These are phyloP conservation scores for Dalbergia cultrata DNA, from an alignment of 306 rosid genomes.

Conservation along the genomic window DNA sequence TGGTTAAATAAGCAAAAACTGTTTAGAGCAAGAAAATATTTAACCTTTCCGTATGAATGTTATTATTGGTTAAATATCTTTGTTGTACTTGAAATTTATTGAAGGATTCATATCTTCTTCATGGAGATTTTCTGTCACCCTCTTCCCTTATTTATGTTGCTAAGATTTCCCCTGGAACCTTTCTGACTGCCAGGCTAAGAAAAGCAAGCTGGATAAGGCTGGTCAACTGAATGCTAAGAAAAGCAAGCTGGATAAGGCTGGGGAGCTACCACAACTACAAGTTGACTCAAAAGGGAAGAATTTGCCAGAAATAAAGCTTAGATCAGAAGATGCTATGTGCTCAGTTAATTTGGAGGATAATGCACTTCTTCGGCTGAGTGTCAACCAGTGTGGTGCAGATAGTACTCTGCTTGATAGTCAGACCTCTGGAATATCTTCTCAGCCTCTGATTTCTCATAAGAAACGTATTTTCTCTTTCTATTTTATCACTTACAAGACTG, in stretches of 20 bases:
- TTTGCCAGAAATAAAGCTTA: conserved; percentile 32
- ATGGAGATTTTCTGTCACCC: conserved; percentile 19
- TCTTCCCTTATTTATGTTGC: conserved; percentile 19
- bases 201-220: conserved; percentile 53
- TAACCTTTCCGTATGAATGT: neutral
- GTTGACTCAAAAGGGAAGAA: conserved; percentile 15
- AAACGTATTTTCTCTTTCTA: conserved; percentile 59
- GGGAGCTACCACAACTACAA: conserved; percentile 14
- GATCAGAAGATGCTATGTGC: conserved; percentile 53
- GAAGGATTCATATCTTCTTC: conserved; percentile 23
- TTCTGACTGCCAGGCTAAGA: conserved; percentile 63
- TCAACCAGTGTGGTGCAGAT: conserved; percentile 45
- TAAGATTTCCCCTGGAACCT: conserved; percentile 24
- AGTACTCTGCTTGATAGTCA: conserved; percentile 56
- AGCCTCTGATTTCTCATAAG: conserved; percentile 50
- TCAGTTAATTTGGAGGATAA: conserved; percentile 42
- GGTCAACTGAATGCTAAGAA: conserved; percentile 49
- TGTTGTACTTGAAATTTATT: conserved; percentile 16
- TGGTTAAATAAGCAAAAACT: conserved; percentile 4
- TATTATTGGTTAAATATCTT: conserved; percentile 2
- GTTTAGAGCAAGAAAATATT: neutral
- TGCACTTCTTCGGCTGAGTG: conserved; percentile 36
- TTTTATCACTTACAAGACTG: conserved; percentile 8
- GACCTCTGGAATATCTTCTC: conserved; percentile 57
- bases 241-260: conserved; percentile 39